Conservation (phyloP, 495 filamentous ascomycete genomes). For the Aspergillus haitiensis region DNA sequence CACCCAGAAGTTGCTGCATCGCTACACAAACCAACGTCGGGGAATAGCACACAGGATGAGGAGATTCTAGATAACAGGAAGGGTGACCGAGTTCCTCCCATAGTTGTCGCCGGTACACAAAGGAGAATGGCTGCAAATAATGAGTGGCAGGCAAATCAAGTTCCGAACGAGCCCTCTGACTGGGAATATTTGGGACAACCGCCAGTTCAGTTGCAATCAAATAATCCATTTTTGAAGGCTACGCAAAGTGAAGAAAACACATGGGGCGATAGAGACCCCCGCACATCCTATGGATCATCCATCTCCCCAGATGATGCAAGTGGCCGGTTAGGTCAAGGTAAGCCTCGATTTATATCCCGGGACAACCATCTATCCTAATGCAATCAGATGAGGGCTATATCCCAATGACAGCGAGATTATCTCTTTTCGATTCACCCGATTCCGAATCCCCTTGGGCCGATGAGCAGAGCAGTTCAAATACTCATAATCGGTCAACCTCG, state of each 20-base stretch:
- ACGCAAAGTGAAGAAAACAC: constrained; percentile 28
- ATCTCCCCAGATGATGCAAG: constrained; percentile 28
- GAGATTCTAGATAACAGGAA: constrained; percentile 15
- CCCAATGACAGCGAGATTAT: constrained; percentile 49
- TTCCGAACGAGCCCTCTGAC: constrained; percentile 12
- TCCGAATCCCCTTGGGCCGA: constrained; percentile 30
- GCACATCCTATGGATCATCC: constrained; percentile 28
- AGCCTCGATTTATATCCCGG: neutral
- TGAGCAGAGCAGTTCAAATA: constrained; percentile 15
- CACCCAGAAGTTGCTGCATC: constrained; percentile 7
- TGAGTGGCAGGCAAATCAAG: constrained; percentile 25
- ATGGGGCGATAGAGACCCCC: constrained; percentile 29
- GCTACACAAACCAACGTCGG: constrained; percentile 1
- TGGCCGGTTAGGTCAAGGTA: constrained; percentile 39
- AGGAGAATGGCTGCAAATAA: constrained; percentile 26
- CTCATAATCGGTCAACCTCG: constrained; percentile 1
- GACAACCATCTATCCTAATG: constrained; percentile 13
- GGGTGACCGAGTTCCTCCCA: constrained; percentile 26
- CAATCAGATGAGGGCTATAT: constrained; percentile 45
- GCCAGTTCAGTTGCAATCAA: constrained; percentile 41
- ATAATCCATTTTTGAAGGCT: constrained; percentile 47
- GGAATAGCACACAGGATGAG: constrained; percentile 13
- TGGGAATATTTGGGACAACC: constrained; percentile 29
- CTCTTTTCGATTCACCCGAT: constrained; percentile 37
- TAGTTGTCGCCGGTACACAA: constrained; percentile 31